phyloP scores from a whole-genome alignment of 2,329 filamentous ascomycete species.

The Alternaria tenuissima region DNA sequence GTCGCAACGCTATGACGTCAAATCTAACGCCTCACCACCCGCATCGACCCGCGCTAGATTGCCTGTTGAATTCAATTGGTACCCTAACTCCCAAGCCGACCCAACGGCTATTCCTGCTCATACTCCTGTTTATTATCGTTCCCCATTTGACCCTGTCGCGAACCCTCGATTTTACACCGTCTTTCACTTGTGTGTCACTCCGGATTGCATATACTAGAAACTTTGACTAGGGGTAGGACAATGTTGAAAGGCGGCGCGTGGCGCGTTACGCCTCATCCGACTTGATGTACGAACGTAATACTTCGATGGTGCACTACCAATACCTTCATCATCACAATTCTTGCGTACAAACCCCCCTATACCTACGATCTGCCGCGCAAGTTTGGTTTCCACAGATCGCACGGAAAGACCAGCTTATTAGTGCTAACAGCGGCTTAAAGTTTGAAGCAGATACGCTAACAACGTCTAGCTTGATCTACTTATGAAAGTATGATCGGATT shows the following conservation, averaged over 20 bases:
- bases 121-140: not conserved
- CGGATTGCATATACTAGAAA: not conserved
- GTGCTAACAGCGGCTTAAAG: not conserved
- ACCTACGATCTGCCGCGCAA: conserved; percentile 1
- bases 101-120: not conserved
- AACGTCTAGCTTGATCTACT: not conserved
- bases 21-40: not conserved
- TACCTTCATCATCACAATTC: not conserved
- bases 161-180: not conserved
- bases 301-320: not conserved
- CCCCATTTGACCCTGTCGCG: not conserved
- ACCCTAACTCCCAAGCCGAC: not conserved
- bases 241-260: not conserved
- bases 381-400: not conserved
- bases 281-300: not conserved
- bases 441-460: not conserved
- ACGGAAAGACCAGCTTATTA: too few species aligned
- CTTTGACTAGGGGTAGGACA: not conserved
- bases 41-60: not conserved
- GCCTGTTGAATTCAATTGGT: not conserved
- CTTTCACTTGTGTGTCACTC: not conserved
- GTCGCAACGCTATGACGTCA: not conserved
- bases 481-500: not conserved
- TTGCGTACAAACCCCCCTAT: not conserved
- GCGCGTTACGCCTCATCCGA: not conserved